Base-by-base conservation (phyloP, 768 basidiomycete species). In the Auricularia sp. region DNA sequence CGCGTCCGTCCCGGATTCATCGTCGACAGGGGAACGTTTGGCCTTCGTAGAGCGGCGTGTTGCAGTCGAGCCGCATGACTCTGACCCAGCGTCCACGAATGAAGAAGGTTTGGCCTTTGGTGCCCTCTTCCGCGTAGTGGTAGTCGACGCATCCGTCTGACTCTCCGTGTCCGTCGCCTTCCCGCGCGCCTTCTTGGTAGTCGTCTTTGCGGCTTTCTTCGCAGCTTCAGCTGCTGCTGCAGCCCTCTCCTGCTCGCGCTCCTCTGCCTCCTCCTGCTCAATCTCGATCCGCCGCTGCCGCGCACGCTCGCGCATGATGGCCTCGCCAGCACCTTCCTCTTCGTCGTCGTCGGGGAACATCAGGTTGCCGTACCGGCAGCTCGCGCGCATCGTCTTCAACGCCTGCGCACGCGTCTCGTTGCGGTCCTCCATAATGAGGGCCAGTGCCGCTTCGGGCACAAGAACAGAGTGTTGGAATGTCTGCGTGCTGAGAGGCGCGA, bases 381-480 rank as follows among this genome's bases (percentile, higher is more conserved):
- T 95, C 58, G 90, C 87, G 35, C 85, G 81, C 61, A 94, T 73
- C 4, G 90, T 83, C 24, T 75, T 70, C 11, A 88, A 70, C 0
- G 90, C 92, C 0, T 75, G 78, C 0, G 73, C 70, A 3, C 78
- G 74, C 2, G 78, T 79, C 51, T 74, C 70, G 1, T 71, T 66
- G 70, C 82, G 82, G 72, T 98, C 94, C 65, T 89, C 80, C 78
- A 85, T 85, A 66, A 98, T 92, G n/a, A 98, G 83, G 29, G 82
- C 79, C 47, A 88, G 78, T 0, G 88, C 92, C 0, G 88, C 85
- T 75, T 98, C 95, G 1, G 96, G 96, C 2, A 98, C 85, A n/a
- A 98, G 82, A 36, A 98, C 81, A 16, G 87, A 86, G 45, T 89
- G 85, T 44, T 93, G 80, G 71, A 94, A 96, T 65, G 92, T 88